Conservation (phyloP, 768 basidiomycete species). For the Amanita inopinata region DNA sequence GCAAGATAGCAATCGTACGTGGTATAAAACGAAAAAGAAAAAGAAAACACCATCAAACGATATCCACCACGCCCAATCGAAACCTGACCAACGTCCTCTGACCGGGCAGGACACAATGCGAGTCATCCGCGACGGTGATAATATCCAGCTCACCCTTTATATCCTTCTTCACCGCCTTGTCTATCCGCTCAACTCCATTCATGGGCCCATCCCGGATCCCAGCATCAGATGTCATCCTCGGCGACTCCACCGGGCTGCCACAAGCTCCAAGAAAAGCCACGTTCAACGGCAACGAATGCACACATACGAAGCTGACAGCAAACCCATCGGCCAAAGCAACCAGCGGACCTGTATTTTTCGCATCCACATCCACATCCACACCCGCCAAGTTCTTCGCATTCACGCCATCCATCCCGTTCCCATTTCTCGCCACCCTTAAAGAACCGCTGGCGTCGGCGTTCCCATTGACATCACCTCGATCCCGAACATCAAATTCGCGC, state of each 20-base stretch:
- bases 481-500: too few species aligned
- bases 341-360: neutral
- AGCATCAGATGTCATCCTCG: neutral
- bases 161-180: conserved; percentile 19
- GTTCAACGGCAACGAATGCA: neutral
- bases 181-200: neutral
- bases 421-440: too few species aligned
- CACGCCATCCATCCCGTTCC: too few species aligned
- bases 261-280: neutral
- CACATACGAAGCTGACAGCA: neutral
- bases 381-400: too few species aligned
- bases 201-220: neutral
- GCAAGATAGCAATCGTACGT: too few species aligned
- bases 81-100: conserved; percentile 45
- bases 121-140: conserved; percentile 39
- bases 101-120: conserved; percentile 44
- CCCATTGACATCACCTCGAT: too few species aligned
- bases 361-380: too few species aligned
- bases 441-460: too few species aligned
- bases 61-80: conserved; percentile 27
- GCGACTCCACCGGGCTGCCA: too few species aligned
- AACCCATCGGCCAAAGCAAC: conserved; percentile 2
- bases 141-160: conserved; percentile 52
- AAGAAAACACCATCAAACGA: too few species aligned
- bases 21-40: too few species aligned